Base-by-base conservation (phyloP, 208 protist species). In the Acanthamoeba culbertsoni region DNA sequence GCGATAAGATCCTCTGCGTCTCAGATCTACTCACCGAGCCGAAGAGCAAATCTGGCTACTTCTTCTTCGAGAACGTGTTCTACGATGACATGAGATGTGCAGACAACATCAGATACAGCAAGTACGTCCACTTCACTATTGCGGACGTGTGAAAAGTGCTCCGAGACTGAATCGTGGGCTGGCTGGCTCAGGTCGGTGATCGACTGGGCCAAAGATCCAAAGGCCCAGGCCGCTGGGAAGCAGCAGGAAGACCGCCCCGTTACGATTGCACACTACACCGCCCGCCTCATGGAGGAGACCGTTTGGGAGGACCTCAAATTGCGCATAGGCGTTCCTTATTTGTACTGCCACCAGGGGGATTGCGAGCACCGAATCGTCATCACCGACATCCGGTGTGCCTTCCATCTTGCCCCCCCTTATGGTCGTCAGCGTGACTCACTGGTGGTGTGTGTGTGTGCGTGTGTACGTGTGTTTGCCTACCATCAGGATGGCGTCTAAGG, bases 11-110 rank as follows among this genome's bases (percentile, higher is more conserved):
- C 7, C 93, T 93, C 40, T 97, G 96, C 82, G 20, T 95, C 42
- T 57, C 53, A 1, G 71, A 95, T 79, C 82, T 86, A 0, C 51
- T 88, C 6, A 6, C 59, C 5, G 63, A 77, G 43, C 57, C 53
- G n/a, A 46, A 93, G 5, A 71, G 43, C 71, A 23, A 48, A 48
- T 84, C 55, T 3, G 94, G 92, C 45, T 96, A 91, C 45, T 95
- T 97, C 59, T 96, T 96, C 63, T 96, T 97, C 26, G 95, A 96
- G n/a, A 94, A 95, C 59, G 57, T 51, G 20, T 97, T 97, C 73
- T 97, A 97, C 42, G 93, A 96, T 75, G 96, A 97, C 42, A 94
- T 63, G n/a, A 33, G 96, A 45, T 2, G 82, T 5, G 51, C 20
- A 18, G 37, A 59, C 7, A 95, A 93, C 79, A 59, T 94, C 35